Evolutionary conservation across 345 rosid species (phyloP).

Genomic region (Pseudoturritis turrita): DNA sequence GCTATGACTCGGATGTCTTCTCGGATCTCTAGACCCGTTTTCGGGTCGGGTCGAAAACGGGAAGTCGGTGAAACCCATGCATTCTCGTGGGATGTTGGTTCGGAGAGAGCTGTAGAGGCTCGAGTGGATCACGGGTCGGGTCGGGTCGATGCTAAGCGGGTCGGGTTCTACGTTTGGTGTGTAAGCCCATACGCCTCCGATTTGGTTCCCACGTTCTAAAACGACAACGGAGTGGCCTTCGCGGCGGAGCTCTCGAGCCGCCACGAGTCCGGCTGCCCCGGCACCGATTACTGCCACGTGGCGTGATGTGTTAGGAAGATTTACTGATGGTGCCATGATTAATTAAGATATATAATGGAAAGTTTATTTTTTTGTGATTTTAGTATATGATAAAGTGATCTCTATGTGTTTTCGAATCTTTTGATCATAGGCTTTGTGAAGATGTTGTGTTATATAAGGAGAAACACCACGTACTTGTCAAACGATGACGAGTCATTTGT

Average conservation of each 20-base stretch:
- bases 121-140: slow-evolving; percentile 45
- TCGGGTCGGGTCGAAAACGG: slow-evolving; percentile 39
- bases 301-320: too few relatives aligned
- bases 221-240: slow-evolving; percentile 66
- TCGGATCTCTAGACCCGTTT: slow-evolving; percentile 39
- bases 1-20: slow-evolving; percentile 60
- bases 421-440: too few relatives aligned
- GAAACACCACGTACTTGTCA: too few relatives aligned
- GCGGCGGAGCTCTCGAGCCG: slow-evolving; percentile 60
- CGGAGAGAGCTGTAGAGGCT: slow-evolving; percentile 76
- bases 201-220: slow-evolving; percentile 47
- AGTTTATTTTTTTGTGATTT: too few relatives aligned
- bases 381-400: too few relatives aligned
- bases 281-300: slow-evolving; percentile 80
- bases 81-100: slow-evolving; percentile 71
- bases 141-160: slow-evolving; percentile 55
- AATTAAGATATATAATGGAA: too few relatives aligned
- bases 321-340: too few relatives aligned
- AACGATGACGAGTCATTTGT: too few relatives aligned
- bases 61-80: slow-evolving; percentile 64
- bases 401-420: too few relatives aligned
- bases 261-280: slow-evolving; percentile 71
- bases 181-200: slow-evolving; percentile 75
- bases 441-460: too few relatives aligned
- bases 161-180: slow-evolving; percentile 47